Base-by-base conservation (phyloP, 1,284 basidiomycete genomes). In the Austroboletus novae-zelandiae region DNA sequence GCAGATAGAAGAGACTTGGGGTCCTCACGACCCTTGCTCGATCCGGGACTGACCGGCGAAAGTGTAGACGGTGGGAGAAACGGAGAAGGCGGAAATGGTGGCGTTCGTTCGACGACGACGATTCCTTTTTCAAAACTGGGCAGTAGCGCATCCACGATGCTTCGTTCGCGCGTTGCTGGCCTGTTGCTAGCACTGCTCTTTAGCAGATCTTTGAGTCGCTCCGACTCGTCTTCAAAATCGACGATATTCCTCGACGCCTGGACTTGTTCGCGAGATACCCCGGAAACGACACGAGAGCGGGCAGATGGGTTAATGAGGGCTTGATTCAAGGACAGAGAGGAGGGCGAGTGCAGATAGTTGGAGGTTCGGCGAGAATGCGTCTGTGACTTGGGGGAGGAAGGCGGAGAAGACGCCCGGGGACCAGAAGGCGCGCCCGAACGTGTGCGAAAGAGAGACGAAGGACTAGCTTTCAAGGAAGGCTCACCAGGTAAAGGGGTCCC, bases 141-240 rank as follows among this genome's bases (percentile, higher is more conserved):
- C 5, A 69, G 40, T 6, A 69, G 37, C 18, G 66, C 50, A n/a
- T 75, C 75, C 27, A 59, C 57, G 27, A 70, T 55, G 31, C 61
- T 30, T 14, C 67, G 56, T 25, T 62, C 65, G 43, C 63, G 65
- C 11, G 25, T 6, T 27, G 59, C 39, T 47, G 70, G 74, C 41
- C 79, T 77, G 57, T 73, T 77, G 17, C 69, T 71, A 25, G 69
- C 64, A 43, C 68, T 77, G 20, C 78, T 79, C 59, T 81, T 82
- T 29, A 91, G 66, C 64, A 90, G 74, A 35, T 80, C 83, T 61
- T 86, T 88, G 54, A 91, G 73, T 57, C 81, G 83, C 49, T 81
- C 84, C 6, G 84, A 75, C 61, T 91, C 89, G 39, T 89, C 85
- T 4, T 90, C 88, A 51, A 82, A 89, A 59, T 91, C 88, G 4